Conservation (phyloP, 2,329 filamentous ascomycete genomes). For the Plectosphaerella cucumerina region DNA sequence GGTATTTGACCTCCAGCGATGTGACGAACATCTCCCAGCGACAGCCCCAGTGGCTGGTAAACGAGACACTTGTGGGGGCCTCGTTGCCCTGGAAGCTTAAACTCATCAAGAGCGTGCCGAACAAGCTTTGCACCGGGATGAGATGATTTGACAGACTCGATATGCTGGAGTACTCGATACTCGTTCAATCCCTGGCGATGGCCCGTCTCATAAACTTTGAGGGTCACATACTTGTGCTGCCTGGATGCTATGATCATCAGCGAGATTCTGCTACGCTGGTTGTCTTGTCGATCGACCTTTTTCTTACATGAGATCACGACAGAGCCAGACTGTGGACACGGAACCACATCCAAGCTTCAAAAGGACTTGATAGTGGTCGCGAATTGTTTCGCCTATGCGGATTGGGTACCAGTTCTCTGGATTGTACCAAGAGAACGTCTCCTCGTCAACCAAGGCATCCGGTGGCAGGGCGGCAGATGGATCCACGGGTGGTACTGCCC, state of each 20-base stretch:
- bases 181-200: conserved; percentile 8
- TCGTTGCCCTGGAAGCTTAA: conserved; percentile 1
- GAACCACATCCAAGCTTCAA: conserved; percentile 21
- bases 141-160: conserved; percentile 1
- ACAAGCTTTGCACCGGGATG: conserved; percentile 7
- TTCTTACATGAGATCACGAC: conserved; percentile 16
- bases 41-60: conserved; percentile 7
- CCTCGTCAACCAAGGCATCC: conserved; percentile 16
- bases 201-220: conserved; percentile 7
- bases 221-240: conserved; percentile 6
- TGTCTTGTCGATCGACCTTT: too few species aligned
- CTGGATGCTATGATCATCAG: background rate
- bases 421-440: conserved; percentile 16
- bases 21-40: conserved; percentile 8
- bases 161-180: background rate
- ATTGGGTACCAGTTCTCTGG: conserved; percentile 18
- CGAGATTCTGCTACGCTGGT: background rate
- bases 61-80: conserved; percentile 7
- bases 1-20: conserved; percentile 9
- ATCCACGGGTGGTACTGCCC: too few species aligned
- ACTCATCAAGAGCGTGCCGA: conserved; percentile 2
- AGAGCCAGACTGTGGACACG: conserved; percentile 20
- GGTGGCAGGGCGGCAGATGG: too few species aligned
- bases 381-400: conserved; percentile 15
- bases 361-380: conserved; percentile 16